Conservation (phyloP, 805 yeast genomes). For the Pichia cephalocereana region DNA sequence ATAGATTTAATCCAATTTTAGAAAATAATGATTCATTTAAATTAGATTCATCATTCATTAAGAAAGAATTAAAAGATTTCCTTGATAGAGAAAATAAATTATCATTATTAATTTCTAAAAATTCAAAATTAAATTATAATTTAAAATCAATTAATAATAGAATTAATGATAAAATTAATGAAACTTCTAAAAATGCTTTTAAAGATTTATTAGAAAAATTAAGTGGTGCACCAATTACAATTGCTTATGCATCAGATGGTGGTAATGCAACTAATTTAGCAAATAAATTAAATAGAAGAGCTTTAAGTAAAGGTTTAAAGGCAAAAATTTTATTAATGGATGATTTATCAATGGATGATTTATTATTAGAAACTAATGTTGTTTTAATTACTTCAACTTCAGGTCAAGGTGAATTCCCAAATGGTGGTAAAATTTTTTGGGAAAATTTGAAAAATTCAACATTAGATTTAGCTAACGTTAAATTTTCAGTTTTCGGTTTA, state of each 20-base stretch:
- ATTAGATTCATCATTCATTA: constrained; percentile 76
- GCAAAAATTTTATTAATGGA: constrained; percentile 60
- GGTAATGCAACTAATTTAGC: constrained; percentile 83
- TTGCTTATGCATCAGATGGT: constrained; percentile 86
- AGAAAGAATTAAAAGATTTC: constrained; percentile 67
- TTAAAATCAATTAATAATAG: constrained; percentile 57
- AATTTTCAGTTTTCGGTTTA: constrained; percentile 60
- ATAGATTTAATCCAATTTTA: constrained; percentile 67
- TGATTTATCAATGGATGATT: constrained; percentile 62
- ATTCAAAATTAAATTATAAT: constrained; percentile 72
- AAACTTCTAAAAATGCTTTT: constrained; percentile 69
- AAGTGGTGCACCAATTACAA: constrained; percentile 84
- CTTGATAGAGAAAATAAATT: constrained; percentile 85
- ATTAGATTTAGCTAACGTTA: constrained; percentile 51
- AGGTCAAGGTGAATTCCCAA: constrained; percentile 84
- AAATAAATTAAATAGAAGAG: constrained; percentile 68
- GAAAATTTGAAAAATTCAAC: constrained; percentile 60
- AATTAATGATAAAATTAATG: constrained; percentile 40
- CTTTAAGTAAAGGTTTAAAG: constrained; percentile 69
- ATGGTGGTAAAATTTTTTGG: constrained; percentile 72
- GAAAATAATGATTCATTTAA: constrained; percentile 54
- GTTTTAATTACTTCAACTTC: constrained; percentile 67
- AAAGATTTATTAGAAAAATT: constrained; percentile 72
- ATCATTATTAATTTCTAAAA: constrained; percentile 58
- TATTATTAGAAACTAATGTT: constrained; percentile 60